These are phyloP conservation scores for Malassezia restricta DNA, from an alignment of 1,284 basidiomycete genomes.

Conservation along the genomic window DNA sequence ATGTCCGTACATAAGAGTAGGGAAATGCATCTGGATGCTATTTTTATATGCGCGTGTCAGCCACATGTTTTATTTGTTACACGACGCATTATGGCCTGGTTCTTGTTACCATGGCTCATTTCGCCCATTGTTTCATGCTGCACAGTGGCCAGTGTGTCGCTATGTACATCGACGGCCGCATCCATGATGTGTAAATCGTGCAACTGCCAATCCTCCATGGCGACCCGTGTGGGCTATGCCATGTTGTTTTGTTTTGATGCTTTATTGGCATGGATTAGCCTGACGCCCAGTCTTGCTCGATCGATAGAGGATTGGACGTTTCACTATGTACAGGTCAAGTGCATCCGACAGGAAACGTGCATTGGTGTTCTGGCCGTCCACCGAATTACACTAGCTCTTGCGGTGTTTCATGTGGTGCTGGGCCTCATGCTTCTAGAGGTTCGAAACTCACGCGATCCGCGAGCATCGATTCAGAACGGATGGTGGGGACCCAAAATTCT, in stretches of 20 bases:
- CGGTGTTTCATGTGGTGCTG: slow-evolving; percentile 75
- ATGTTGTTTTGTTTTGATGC: slow-evolving; percentile 91
- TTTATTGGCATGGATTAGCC: slow-evolving; percentile 92
- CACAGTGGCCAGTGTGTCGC: slow-evolving; percentile 15
- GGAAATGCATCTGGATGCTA: no score
- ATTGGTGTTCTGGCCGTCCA: slow-evolving; percentile 97
- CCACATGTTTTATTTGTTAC: no score
- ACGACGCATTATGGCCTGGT: slow-evolving; percentile 55
- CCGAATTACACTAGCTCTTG: slow-evolving; percentile 86
- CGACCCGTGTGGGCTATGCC: slow-evolving; percentile 90
- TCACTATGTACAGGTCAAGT: slow-evolving; percentile 97
- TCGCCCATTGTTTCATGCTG: slow-evolving; percentile 54
- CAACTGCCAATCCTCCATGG: slow-evolving; percentile 97
- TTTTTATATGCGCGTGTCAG: no score
- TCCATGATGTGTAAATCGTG: slow-evolving; percentile 97
- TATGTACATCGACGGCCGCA: slow-evolving; percentile 66
- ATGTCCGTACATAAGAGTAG: no score
- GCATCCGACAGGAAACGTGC: slow-evolving; percentile 69
- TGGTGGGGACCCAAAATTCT: slow-evolving; percentile 99
- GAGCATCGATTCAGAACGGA: slow-evolving; percentile 91
- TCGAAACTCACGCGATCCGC: slow-evolving; percentile 73
- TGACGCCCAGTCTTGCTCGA: slow-evolving; percentile 73
- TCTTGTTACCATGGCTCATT: slow-evolving; percentile 62
- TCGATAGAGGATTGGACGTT: slow-evolving; percentile 84
- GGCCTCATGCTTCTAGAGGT: slow-evolving; percentile 71